Base-by-base conservation (phyloP, 805 yeast genomes). In the Kodamaea restingae region DNA sequence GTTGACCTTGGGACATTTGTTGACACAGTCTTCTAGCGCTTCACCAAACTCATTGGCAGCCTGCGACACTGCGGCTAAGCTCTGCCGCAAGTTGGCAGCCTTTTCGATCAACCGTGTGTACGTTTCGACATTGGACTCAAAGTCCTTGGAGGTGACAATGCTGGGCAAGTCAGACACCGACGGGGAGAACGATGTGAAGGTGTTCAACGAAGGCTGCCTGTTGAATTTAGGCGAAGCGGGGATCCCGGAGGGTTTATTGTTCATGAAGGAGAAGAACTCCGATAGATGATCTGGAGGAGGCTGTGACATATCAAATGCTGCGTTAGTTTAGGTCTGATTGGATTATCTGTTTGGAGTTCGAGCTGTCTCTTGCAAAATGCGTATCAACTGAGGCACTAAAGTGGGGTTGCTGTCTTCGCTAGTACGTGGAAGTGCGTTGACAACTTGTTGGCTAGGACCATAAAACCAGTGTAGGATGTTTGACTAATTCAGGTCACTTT, bases 11-110 rank as follows among this genome's bases (percentile, higher is more conserved):
- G 61, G 64, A 28, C 52, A 47, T 8, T 51, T 44, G 33, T 48
- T 50, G 9, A 60, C 50, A 9, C 56, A 48, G 36, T 57, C 61
- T 51, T 85, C 93, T 39, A 88, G 63, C 1, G 90, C 79, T 2
- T 67, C 60, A 1, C 93, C 95, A 52, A 88, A 76, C 36, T 77
- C 80, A 17, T 81, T 80, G 6, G 93, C 82, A 0, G 87, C 81
- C 11, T 60, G 59, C 2, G 88, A 63, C 46, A 78, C 65, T 33
- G 54, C 49, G 29, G 59, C 38, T 49, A 83, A 54, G 21, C 84
- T 70, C 22, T 61, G 49, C 34, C 75, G 51, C 57, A 80, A 72
- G 39, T 61, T 52, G 17, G 56, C 60, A 8, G 82, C 75, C 35
- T 78, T 72, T 3, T 49, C 52, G 12, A 77, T 47, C 26, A 81